Evolutionary conservation across 1,284 basidiomycete genomes (phyloP), one percentile per base, ranked within the genome.

Genomic region (Microbotryum intermedium): DNA sequence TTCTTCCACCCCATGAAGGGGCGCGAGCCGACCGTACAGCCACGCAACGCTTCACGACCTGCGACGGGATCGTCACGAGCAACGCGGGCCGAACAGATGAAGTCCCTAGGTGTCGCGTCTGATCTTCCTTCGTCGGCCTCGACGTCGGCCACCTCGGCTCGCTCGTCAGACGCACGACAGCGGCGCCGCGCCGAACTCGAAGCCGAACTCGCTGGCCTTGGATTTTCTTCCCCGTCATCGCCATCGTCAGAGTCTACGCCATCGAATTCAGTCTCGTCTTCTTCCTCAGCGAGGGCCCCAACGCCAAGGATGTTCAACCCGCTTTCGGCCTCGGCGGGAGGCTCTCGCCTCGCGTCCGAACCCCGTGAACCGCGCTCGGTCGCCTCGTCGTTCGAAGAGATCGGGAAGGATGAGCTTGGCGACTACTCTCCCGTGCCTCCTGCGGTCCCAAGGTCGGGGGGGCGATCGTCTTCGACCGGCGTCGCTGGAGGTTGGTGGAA

Each of bases 201-300:
- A 71, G 79, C 79, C 5, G 82, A 84, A 68, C 76, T 84, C 9
- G 82, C 82, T 6, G 73, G 79, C 30, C 74, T 83, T 42, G 42
- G 46, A 43, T 49, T 58, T 29, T 49, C 44, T 20, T 25, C 39
- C n/a, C 52, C 50, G 23, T 46, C 53, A 25, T 55, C 52, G 28
- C 25, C 50, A 18, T 29, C 57, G 6, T 48, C 57, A 16, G 34
- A 39, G 7, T 57, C 56, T 16, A 10, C 45, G 26, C 53, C 57
- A 26, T 46, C 50, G 9, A 10, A 42, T 20, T 44, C 49, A 9
- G 13, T 49, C 25, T 18, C 47, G 5, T 30, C 42, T 10, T 8
- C 47, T 25, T 23, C 34, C 25, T 20, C 47, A 18, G 25, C 30
- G 23, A 21, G 10, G n/a, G 48, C 9, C 25, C 29, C 18, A 8